Evolutionary conservation across 805 yeast species (phyloP), one percentile per base, ranked within the genome.

Genomic region (Schwanniomyces pseudopolymorphus): DNA sequence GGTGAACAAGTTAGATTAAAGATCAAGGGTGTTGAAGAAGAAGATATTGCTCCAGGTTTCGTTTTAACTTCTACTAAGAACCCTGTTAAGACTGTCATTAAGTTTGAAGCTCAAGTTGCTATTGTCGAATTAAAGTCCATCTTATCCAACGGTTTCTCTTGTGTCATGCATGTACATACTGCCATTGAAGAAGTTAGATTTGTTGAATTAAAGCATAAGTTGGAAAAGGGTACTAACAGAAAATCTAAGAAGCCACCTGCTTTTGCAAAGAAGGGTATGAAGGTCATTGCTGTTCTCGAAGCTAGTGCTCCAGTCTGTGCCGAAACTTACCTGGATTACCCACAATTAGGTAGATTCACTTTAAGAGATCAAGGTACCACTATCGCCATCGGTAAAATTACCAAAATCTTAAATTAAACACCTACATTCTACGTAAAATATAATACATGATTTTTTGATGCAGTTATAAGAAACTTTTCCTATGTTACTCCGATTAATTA

Each of bases 141-240:
- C 62, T 77, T 94, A 62, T 88, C 99, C 4, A 84, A 95, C 43
- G 99, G 99, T 47, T 94, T 84, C 77, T 84, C 97, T 11, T 94
- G 98, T 80, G 97, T 94, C 46, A 92, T 94, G 97, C 99, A 94
- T 64, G 86, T 94, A 58, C 99, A 94, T 75, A 89, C 98, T 42
- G 98, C 98, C 46, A 90, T 92, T 57, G 98, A 94, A 73, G 99
- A 94, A 71, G 96, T 94, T 44, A 78, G 79, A 21, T 81, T 94
- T 64, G 77, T 84, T 43, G 83, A 84, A 60, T 79, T 94, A 67
- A 77, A 90, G 64, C 98, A 94, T 75, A 90, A 92, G 73, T 77
- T 94, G 60, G 96, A 94, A 70, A 92, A 88, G 77, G 97, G 97
- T 53, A 90, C 98, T 47, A 92, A 92, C 80, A 86, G 97, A 76